Evolutionary conservation across 495 filamentous ascomycete genomes (phyloP), one percentile per base, ranked within the genome.

Genomic region (Chlorociboria aeruginascens): DNA sequence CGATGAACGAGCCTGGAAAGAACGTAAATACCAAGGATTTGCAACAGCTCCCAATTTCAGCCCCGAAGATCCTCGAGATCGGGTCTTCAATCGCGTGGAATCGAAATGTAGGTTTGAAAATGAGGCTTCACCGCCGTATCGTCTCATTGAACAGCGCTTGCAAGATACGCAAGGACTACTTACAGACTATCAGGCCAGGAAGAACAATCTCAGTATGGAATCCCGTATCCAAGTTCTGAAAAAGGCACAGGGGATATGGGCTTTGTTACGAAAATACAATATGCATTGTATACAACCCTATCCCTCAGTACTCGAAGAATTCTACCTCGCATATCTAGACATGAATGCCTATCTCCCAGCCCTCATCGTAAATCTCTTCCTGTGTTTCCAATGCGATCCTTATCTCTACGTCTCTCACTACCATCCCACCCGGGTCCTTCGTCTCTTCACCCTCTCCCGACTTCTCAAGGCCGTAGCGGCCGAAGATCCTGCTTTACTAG

Each of bases 291-390:
- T 32, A 30, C 28, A 29, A n/a, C 54, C 54, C 13, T 43, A 46
- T 8, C 54, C 50, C 3, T 37, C 33, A 6, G 47, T 57, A 6
- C 20, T 57, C 6, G 30, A 57, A 32, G 54, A 53, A 20, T 6
- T 53, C 14, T 57, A 52, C 25, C 46, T 57, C 34, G 9, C 31
- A 11, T 50, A 49, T 31, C 13, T 57, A 12, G 45, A 51, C 14
- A 13, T 2, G 3, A 17, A 32, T 30, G 6, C 8, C 13, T 57
- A 43, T 33, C 6, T 35, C 11, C n/a, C 35, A 34, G 54, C 54
- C 6, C 46, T 57, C 1, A 32, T 34, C 6, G 29, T 48, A 11
- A 25, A 53, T 3, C 43, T 57, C 1, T 53, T 47, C 37, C 30
- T 50, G 8, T 43, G 38, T 32, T 28, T 57, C 8, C 42, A 50